Base-by-base conservation (phyloP, 2,329 filamentous ascomycete species). In the Phyllachora maydis region DNA sequence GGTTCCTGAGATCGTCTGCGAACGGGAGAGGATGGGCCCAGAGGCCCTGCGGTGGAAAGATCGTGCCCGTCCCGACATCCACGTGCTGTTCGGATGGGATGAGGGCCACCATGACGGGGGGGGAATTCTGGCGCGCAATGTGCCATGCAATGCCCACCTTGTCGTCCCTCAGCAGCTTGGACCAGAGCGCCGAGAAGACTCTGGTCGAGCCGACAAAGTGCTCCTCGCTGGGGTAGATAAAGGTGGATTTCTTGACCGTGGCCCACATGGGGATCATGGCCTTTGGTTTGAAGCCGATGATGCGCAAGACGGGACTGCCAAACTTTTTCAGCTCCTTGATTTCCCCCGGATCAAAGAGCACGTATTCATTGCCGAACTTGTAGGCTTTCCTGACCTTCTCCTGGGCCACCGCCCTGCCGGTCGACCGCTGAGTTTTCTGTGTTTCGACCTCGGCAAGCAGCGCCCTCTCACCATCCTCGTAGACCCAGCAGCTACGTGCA, bases 211-310 rank as follows among this genome's bases (percentile, higher is more conserved):
- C 88, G 14, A 93, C 63, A 36, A 71, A 91, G 30, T 79, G 75
- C 32, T 82, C 73, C 47, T 98, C 88, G 11, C 75, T 88, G 0
- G 88, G 88, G 39, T 91, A 95, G 28, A 98, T 78, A 45, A 93
- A 98, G 0, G 70, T 79, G 1, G 83, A 78, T 36, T 83, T 82
- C 40, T 77, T 79, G 23, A 78, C 59, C 16, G 78, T 82, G 2
- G 81, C 78, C 82, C 85, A 93, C 11, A 74, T 56, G 0, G 77
- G 76, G 2, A 93, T 54, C 37, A 65, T 53, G 2, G 64, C 65
- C 14, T 77, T 56, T 5, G 79, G 68, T 42, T 95, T 98, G 59
- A 98, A 98, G 5, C 88, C 88, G 27, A 98, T 75, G 33, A 98
- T 75, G 4, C 82, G 72, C 27, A 98, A 75, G 8, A 78, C 57